phyloP scores from a whole-genome alignment of 257 asterid species.

The Eucommia ulmoides region DNA sequence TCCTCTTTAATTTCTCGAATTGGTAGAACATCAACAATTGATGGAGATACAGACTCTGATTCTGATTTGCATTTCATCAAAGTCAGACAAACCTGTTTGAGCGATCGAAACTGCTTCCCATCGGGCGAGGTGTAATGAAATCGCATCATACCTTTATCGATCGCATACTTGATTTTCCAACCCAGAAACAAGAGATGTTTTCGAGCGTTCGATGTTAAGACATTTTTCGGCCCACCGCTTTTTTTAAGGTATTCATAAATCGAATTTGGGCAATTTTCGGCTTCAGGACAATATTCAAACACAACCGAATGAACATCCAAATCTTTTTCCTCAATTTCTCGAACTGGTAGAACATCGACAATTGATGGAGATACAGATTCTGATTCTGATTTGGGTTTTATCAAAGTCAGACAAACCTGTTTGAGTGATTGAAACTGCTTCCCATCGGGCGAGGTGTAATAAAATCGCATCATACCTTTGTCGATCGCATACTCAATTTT shows the following conservation, averaged over 20 bases:
- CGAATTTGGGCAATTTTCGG: conserved; percentile 38
- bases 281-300: conserved; percentile 43
- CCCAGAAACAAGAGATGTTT: conserved; percentile 46
- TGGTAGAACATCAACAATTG: conserved; percentile 12
- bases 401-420: conserved; percentile 21
- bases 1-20: conserved; percentile 13
- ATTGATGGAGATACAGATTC: conserved; percentile 1
- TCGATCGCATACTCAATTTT: too few relatives aligned
- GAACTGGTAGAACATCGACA: conserved; percentile 11
- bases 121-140: conserved; percentile 44
- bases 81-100: too few relatives aligned
- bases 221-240: too few relatives aligned
- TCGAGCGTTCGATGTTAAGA: conserved; percentile 14
- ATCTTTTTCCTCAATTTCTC: conserved; percentile 10
- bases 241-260: conserved; percentile 18
- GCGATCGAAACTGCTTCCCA: too few relatives aligned
- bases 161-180: conserved; percentile 67
- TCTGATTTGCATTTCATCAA: conserved; percentile 18
- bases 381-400: conserved; percentile 17
- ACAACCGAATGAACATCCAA: too few relatives aligned
- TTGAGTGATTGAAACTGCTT: too few relatives aligned
- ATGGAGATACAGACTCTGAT: background rate
- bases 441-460: conserved; percentile 47
- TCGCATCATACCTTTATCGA: conserved; percentile 11
- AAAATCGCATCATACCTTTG: conserved; percentile 14